Base-by-base conservation (phyloP, 2,329 filamentous ascomycete genomes). In the Aphanocladium album region DNA sequence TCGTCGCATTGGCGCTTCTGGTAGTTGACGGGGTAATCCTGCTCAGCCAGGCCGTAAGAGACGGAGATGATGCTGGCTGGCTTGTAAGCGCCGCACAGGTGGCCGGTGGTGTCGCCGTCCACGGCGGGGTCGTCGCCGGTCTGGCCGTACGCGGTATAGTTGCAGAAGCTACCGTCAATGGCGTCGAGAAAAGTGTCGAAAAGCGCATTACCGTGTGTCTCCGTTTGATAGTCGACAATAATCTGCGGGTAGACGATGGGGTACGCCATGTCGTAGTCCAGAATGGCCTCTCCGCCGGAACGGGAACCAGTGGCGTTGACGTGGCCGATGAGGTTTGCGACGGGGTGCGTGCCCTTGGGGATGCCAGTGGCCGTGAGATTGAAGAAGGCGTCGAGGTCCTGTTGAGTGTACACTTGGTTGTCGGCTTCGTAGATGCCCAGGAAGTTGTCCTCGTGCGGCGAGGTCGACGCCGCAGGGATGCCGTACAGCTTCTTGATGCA, bases 181-280 rank as follows among this genome's bases (percentile, higher is more conserved):
- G 80, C 80, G 60, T 82, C 79, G 47, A 80, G 74, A 67, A 83
- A 80, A 39, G 47, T 47, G 43, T 57, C 43, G 17, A 57, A 47
- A 14, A 45, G 47, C 14, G 25, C 25, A 1, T 45, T 12, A 0
- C 37, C 37, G 7, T 45, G 37, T 4, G 39, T 17, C 65, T 68
- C 69, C 16, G 67, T 70, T 37, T 37, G 54, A 64, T 72, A 80
- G 1, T 79, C 67, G 2, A 77, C 76, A 0, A 77, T 70, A n/a
- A 73, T 74, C 64, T 83, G 80, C 1, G 81, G 81, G 68, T 77
- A 82, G 65, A 83, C 78, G 60, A 83, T 71, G 0, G 80, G 77
- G 60, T 78, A 79, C 17, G 73, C 71, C 27, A 79, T 72, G 62
- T 79, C 68, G 60, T 82, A 80, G 65, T 83, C 81, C 14, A 83